Percentiles rank a stretch among this genome's conserved stretches.
Evolutionary conservation across 352 stramenopile genomes (phyloP).

Genomic region (Plasmopara muralis): DNA sequence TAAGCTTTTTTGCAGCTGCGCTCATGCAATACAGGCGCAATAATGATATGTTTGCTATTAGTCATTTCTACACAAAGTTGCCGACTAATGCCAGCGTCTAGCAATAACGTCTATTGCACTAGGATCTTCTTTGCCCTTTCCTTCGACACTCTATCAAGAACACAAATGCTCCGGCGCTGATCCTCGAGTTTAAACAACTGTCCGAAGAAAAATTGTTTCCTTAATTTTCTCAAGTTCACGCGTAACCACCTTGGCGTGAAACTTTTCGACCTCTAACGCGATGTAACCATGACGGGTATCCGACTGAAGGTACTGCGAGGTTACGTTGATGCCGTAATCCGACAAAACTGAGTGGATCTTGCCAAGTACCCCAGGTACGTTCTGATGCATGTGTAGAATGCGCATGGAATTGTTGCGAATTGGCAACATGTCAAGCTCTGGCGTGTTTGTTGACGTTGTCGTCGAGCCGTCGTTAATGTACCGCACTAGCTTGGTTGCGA

Average conservation of each 20-base stretch:
- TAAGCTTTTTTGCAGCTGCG: no score
- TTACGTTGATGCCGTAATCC: slow-evolving; percentile 83
- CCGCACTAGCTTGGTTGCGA: slow-evolving; percentile 71
- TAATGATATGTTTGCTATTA: no score
- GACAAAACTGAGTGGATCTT: slow-evolving; percentile 83
- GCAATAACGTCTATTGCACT: background rate
- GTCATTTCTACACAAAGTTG: background rate
- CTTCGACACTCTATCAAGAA: no score
- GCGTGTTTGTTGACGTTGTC: slow-evolving; percentile 72
- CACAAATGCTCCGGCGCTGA: no score
- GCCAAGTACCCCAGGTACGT: slow-evolving; percentile 76
- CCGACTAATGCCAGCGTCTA: background rate
- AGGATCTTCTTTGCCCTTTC: background rate
- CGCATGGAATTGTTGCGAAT: slow-evolving; percentile 73
- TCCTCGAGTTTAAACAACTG: slow-evolving; percentile 50
- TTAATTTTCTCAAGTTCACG: slow-evolving; percentile 81
- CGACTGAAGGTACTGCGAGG: slow-evolving; percentile 79
- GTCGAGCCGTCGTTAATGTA: slow-evolving; percentile 81
- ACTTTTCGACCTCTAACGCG: slow-evolving; percentile 71
- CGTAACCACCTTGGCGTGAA: slow-evolving; percentile 74
- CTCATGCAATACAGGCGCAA: no score
- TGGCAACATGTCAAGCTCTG: slow-evolving; percentile 72
- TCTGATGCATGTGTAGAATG: slow-evolving; percentile 84
- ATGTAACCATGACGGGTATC: slow-evolving; percentile 80
- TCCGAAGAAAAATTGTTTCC: slow-evolving; percentile 80